Base-by-base conservation (phyloP, 108 stramenopile species). In the Pinguiococcus pyrenoidosus region DNA sequence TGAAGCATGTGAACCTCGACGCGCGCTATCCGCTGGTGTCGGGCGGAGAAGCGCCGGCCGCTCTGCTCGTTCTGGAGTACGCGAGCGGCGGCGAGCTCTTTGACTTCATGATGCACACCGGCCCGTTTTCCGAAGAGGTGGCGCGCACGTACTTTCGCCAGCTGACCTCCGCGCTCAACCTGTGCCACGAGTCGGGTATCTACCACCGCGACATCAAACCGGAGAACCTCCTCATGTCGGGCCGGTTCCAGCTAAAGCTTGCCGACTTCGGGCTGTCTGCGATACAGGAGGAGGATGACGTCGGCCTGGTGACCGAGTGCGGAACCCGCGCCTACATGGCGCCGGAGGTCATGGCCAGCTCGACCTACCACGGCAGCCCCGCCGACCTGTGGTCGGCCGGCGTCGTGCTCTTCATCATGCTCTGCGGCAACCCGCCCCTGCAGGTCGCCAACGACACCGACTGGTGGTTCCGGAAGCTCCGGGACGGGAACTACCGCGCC, bases 381-480 rank as follows among this genome's bases (percentile, higher is more conserved):
- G 73, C 66, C 8, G 73, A 74, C 57, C 32, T 71, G 29, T 74
- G 73, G 73, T 64, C 62, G 9, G 50, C 62, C 10, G 73, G 73
- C 16, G 73, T 74, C 27, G 66, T 74, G 12, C 36, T 74, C 2
- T 74, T 71, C 44, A 69, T 71, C 35, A 68, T 74, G 66, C 29
- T 72, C 10, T 54, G 65, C 17, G 73, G 73, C 24, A 69, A 68
- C 36, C 69, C 70, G 4, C 73, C 73, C 27, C 72, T 74, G 30
- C 62, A 71, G 42, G 27, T 54, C n/a, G 70, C 70, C 23, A 29
- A 25, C 1, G 39, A 38, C 12, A 43, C 36, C 3, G 70, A 71
- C 64, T 71, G 70, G 70, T 71, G 70, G 70, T 71, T 68, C 49
- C n/a, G n/a, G n/a, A n/a, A n/a, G n/a, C n/a, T n/a, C n/a, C n/a